A percentile compares a stretch with the other conserved stretches of the same genome.
Conservation (phyloP, 768 basidiomycete genomes). For the Imleria badia region DNA sequence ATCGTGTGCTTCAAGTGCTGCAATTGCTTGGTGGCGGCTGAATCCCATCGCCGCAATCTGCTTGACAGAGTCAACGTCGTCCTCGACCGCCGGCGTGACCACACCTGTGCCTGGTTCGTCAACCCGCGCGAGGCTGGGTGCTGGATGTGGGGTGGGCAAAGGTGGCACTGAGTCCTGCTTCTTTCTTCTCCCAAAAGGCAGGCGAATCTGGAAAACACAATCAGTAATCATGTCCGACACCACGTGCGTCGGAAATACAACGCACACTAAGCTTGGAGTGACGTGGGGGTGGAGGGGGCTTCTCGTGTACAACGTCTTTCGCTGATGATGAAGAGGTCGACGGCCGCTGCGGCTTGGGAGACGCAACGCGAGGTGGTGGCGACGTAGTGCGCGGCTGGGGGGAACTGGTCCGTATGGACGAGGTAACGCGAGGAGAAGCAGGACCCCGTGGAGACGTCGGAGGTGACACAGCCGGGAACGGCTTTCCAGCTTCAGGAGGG, state of each 20-base stretch:
- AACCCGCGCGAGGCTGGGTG: conserved; percentile 42
- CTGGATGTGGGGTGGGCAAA: conserved; percentile 34
- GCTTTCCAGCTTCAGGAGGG: conserved; percentile 20
- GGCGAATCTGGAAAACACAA: conserved; percentile 49
- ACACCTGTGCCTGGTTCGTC: conserved; percentile 41
- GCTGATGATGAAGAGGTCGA: conserved; percentile 53
- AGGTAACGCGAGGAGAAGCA: conserved; percentile 29
- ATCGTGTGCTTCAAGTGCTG: conserved; percentile 78
- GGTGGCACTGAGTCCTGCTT: conserved; percentile 54
- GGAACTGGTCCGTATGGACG: conserved; percentile 35
- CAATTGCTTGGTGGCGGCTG: conserved; percentile 74
- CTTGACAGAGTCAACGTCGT: conserved; percentile 75
- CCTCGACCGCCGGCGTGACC: conserved; percentile 55
- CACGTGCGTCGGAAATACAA: conserved; percentile 15
- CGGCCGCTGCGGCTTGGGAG: conserved; percentile 56
- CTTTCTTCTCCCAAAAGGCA: conserved; percentile 79
- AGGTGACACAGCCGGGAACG: conserved; percentile 41
- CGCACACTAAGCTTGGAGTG: conserved; percentile 79
- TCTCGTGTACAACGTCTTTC: conserved; percentile 53
- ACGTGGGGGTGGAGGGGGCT: conserved; percentile 51
- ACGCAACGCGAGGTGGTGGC: conserved; percentile 48
- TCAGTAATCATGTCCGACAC: conserved; percentile 8
- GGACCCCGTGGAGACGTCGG: conserved; percentile 40
- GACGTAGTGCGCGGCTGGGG: conserved; percentile 45
- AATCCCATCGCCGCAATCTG: conserved; percentile 91